Evolutionary conservation across 148 eudicot species (phyloP).

Genomic region (Cornus kousa): DNA sequence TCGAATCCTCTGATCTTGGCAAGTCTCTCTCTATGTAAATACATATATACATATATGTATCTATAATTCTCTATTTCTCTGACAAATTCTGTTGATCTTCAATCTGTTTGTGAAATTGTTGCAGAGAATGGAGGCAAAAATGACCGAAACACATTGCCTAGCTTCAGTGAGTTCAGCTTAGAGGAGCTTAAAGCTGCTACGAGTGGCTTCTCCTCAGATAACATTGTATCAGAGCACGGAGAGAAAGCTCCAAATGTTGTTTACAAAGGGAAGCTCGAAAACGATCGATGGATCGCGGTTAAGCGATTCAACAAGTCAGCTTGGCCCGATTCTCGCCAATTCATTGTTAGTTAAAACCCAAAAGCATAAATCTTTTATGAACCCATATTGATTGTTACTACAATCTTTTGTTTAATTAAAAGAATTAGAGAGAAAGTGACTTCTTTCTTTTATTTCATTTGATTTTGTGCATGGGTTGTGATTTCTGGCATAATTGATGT

Average conservation of each 20-base stretch:
- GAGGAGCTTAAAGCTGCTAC: constrained; percentile 61
- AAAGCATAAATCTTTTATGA: too few species aligned
- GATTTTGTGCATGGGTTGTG: neutral
- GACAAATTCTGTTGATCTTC: constrained; percentile 6
- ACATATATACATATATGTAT: neutral
- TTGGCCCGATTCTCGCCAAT: constrained; percentile 70
- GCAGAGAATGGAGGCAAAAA: constrained; percentile 42
- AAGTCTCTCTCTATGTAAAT: constrained; percentile 1
- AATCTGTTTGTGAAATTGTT: neutral
- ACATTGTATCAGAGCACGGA: constrained; percentile 62
- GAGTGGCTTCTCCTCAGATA: constrained; percentile 42
- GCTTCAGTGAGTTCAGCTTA: constrained; percentile 48
- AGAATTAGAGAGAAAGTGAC: too few species aligned
- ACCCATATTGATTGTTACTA: too few species aligned
- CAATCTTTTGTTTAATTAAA: too few species aligned
- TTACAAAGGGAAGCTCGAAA: constrained; percentile 43
- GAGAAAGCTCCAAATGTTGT: constrained; percentile 71
- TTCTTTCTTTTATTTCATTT: neutral
- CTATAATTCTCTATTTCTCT: neutral
- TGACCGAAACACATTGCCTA: constrained; percentile 30
- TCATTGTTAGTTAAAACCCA: constrained; percentile 29
- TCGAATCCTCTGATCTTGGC: constrained; percentile 47
- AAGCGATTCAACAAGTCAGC: constrained; percentile 61
- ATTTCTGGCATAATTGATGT: neutral
- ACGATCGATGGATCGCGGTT: constrained; percentile 42